Base-by-base conservation (phyloP, 306 rosid species). In the Chamaecrista fasciculata region DNA sequence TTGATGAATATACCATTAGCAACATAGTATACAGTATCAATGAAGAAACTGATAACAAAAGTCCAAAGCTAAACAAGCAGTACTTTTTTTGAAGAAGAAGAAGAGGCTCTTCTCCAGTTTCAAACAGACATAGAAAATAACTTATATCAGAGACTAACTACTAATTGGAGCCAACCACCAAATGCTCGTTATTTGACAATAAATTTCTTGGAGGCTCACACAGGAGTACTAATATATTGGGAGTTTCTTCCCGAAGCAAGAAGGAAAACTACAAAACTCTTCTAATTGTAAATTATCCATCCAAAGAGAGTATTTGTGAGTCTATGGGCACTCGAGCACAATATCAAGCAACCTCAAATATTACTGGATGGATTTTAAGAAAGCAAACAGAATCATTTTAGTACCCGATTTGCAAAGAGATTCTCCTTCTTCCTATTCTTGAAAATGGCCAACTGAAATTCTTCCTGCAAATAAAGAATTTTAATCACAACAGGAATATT, bases 381-480 rank as follows among this genome's bases (percentile, higher is more conserved):
- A 66, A 31, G 23, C 26, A 59, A n/a, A 69, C 67, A 39, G 39
- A 70, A 11, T 80, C 15, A 63, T 65, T 55, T 43, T 48, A 46
- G 49, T 88, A 94, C 99, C 95, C 99, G 90, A 66, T 87, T 88
- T 53, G 99, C 97, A 48, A 94, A 91, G 56, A 94, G 86, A 74
- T 91, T 94, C 52, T 94, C 99, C 67, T 81, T 94, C 79, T 84
- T 94, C 79, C 80, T 86, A 65, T 86, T 88, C 86, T 91, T 94
- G 86, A 94, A 94, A 78, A 94, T 86, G 49, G 99, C 99, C 88
- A 94, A 46, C 75, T 82, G 94, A 83, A 94, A 94, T 76, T 94
- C 99, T 80, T 94, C 99, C 99, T 94, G 95, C 81, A 82, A 70
- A 82, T 64, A 59, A 43, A 76, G 73, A 69, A 46, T 49, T 28